A percentile compares a stretch with the other conserved stretches of the same genome.
Evolutionary conservation across 2,329 filamentous ascomycete genomes (phyloP).

Genomic region (Westerdykella aurantiaca): DNA sequence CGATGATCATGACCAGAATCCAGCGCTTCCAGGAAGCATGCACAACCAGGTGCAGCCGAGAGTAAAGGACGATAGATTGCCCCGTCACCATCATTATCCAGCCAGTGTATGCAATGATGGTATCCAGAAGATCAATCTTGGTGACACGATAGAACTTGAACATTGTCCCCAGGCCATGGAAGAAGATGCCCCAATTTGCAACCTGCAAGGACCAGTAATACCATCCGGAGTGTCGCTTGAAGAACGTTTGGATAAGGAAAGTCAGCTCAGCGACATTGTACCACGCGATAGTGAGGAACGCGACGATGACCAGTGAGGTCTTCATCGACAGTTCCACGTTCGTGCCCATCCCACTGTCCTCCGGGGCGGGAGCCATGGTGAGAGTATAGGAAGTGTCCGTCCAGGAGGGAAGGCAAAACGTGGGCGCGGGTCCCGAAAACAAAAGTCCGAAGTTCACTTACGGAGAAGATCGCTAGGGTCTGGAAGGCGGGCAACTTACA

Average conservation of each 20-base stretch:
- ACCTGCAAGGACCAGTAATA: constrained; percentile 14
- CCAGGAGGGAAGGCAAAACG: too few relatives aligned
- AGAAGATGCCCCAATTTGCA: constrained; percentile 10
- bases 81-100: constrained; percentile 57
- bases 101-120: constrained; percentile 5
- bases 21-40: constrained; percentile 17
- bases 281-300: constrained; percentile 13
- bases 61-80: constrained; percentile 56
- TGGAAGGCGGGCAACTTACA: too few relatives aligned
- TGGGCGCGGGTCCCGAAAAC: too few relatives aligned
- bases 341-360: constrained; percentile 6
- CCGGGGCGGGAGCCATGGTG: constrained; percentile 3
- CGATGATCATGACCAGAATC: constrained; percentile 54
- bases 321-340: neutral
- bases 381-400: neutral
- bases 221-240: constrained; percentile 8
- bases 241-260: constrained; percentile 11
- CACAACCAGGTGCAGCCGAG: constrained; percentile 30
- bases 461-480: too few relatives aligned
- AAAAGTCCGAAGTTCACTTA: too few relatives aligned
- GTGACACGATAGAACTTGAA: constrained; percentile 9
- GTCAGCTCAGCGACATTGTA: constrained; percentile 16
- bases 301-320: neutral
- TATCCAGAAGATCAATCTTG: constrained; percentile 1
- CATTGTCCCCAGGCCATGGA: constrained; percentile 11